Evolutionary conservation across 75 land plant species (phyloP).

Genomic region (Larix kaempferi): DNA sequence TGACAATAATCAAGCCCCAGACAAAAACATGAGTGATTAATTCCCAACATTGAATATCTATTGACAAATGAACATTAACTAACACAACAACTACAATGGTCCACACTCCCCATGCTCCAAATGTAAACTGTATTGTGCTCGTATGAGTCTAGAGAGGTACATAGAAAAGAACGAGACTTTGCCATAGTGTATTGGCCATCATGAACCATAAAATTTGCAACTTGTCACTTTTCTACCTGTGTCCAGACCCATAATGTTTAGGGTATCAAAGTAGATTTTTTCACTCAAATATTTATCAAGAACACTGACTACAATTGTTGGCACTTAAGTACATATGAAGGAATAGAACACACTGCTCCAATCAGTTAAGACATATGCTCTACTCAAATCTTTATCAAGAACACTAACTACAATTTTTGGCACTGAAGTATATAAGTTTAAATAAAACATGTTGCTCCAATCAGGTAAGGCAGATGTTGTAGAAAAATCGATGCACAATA

Average conservation of each 20-base stretch:
- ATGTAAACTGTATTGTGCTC: conserved; percentile 19
- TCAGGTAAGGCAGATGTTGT: no score
- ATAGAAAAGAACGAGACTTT: conserved; percentile 38
- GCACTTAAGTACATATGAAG: conserved; percentile 29
- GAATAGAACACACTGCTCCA: conserved; percentile 43
- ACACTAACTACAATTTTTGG: no score
- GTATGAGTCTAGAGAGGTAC: conserved; percentile 24
- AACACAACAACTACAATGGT: conserved; percentile 19
- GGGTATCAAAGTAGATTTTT: conserved; percentile 23
- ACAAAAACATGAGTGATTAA: conserved; percentile 19
- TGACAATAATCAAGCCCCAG: conserved; percentile 27
- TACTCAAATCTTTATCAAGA: no score
- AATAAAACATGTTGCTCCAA: no score
- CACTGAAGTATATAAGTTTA: no score
- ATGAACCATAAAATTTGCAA: conserved; percentile 25
- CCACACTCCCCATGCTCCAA: conserved; percentile 34
- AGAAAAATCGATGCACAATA: no score
- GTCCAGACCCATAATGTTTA: conserved; percentile 25
- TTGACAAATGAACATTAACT: conserved; percentile 29
- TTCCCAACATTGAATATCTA: conserved; percentile 22
- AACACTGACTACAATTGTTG: conserved; percentile 30
- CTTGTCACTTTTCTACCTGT: conserved; percentile 28
- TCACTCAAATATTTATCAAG: conserved; percentile 24
- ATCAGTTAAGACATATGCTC: conserved; percentile 17
- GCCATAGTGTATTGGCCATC: conserved; percentile 37